Evolutionary conservation across 257 asterid species (phyloP), one percentile per base, ranked within the genome.

Genomic region (Rubia yunnanensis): DNA sequence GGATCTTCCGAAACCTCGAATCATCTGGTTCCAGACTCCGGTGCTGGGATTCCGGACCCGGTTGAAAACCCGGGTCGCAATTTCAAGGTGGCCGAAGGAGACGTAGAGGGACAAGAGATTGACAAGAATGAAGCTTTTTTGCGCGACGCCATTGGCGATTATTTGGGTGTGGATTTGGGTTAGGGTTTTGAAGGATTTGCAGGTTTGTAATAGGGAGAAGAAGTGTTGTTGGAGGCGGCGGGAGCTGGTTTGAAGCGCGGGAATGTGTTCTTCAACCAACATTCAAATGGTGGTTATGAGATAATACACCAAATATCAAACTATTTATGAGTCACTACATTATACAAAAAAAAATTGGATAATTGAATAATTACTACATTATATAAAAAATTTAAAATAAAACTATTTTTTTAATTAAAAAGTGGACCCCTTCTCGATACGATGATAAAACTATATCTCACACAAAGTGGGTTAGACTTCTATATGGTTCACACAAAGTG

Each of bases 11-110:
- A 75, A 69, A 1, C 87, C 82, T 63, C 84, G 73, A 36, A 91
- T 86, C 41, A 91, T 76, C 65, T 91, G 98, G 73, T 91, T 91
- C 84, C 89, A 88, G 60, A 81, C 78, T 9, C 74, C 59, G 39
- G 88, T 76, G 59, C 85, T 82, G 22, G 94, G 94, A 22, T 68
- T 58, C 28, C 71, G 73, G 70, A 85, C 79, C 41, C 67, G 84
- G 72, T 74, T 69, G 73, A 91, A 91, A 82, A 86, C 61, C 64
- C 76, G 79, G 66, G 46, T 75, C 44, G 88, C 94, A 41, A 14
- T 54, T 0, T 59, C 56, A 67, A 91, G 82, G 54, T 68, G 63
- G 65, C 73, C 72, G 69, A 77, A 86, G 39, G 70, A 31, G 3
- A 85, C 53, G 74, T 79, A 83, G 2, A 81, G 34, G 2, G 88